These are phyloP conservation scores for Penicillium verrucosum DNA, from an alignment of 2,329 filamentous ascomycete species.

Conservation along the genomic window DNA sequence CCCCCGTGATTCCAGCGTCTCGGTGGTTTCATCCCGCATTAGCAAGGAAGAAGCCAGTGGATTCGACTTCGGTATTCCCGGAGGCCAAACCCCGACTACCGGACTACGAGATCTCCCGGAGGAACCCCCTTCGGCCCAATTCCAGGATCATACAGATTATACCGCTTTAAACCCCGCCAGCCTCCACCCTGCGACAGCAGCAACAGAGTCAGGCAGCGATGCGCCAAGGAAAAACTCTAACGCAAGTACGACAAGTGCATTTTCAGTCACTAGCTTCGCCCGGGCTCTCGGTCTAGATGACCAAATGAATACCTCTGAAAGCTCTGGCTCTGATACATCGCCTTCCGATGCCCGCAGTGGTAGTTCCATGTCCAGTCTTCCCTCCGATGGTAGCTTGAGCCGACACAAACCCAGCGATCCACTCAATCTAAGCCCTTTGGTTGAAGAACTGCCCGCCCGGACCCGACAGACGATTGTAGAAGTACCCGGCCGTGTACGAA, in stretches of 20 bases:
- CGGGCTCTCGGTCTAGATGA: slow-evolving; percentile 49
- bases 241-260: slow-evolving; percentile 29
- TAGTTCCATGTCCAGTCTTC: slow-evolving; percentile 61
- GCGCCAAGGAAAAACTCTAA: slow-evolving; percentile 27
- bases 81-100: slow-evolving; percentile 5
- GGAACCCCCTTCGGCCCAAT: slow-evolving; percentile 15
- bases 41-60: slow-evolving; percentile 26
- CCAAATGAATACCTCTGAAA: slow-evolving; percentile 62
- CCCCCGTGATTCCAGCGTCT: slow-evolving; percentile 25
- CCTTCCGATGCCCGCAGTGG: slow-evolving; percentile 58
- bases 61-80: slow-evolving; percentile 31
- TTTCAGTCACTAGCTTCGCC: slow-evolving; percentile 41
- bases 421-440: slow-evolving; percentile 51
- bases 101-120: slow-evolving; percentile 24
- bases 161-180: slow-evolving; percentile 17
- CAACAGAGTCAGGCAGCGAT: slow-evolving; percentile 12
- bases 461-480: slow-evolving; percentile 21
- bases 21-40: slow-evolving; percentile 19
- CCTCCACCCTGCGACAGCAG: slow-evolving; percentile 22
- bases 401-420: slow-evolving; percentile 32
- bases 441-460: slow-evolving; percentile 52
- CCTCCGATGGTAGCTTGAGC: slow-evolving; percentile 39
- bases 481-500: slow-evolving; percentile 37
- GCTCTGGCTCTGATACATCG: slow-evolving; percentile 64
- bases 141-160: slow-evolving; percentile 17